A percentile compares a stretch with the other conserved stretches of the same genome.
These are phyloP conservation scores for Elasticomyces elasticus DNA, from an alignment of 495 filamentous ascomycete species.

Conservation along the genomic window DNA sequence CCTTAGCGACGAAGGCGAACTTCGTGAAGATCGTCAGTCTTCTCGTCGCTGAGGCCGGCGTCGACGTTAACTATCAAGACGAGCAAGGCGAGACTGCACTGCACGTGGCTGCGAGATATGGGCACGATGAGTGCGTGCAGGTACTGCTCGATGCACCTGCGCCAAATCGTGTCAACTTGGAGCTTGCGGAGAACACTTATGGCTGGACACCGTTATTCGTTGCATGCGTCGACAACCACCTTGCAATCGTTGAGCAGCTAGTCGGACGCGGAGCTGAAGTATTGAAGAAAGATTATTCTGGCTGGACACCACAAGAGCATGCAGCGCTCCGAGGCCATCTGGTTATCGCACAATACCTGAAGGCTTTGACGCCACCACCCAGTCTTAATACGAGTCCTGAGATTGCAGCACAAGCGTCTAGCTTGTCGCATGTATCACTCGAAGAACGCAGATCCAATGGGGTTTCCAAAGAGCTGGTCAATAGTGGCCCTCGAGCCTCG, in stretches of 20 bases:
- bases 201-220: slow-evolving; percentile 90
- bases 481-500: slow-evolving; percentile 34
- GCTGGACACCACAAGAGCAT: slow-evolving; percentile 93
- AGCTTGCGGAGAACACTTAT: slow-evolving; percentile 73
- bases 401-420: slow-evolving; percentile 6
- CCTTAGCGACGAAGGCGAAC: slow-evolving; percentile 76
- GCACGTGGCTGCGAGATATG: slow-evolving; percentile 84
- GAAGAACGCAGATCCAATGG: slow-evolving; percentile 44
- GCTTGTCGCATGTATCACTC: slow-evolving; percentile 31
- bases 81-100: slow-evolving; percentile 86
- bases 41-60: slow-evolving; percentile 72
- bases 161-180: slow-evolving; percentile 61
- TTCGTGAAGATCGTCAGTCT: slow-evolving; percentile 72
- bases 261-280: slow-evolving; percentile 66
- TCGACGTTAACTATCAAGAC: slow-evolving; percentile 91
- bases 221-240: slow-evolving; percentile 76
- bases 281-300: slow-evolving; percentile 66
- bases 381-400: slow-evolving; percentile 37
- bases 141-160: slow-evolving; percentile 60
- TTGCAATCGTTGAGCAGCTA: slow-evolving; percentile 58
- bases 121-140: slow-evolving; percentile 66
- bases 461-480: slow-evolving; percentile 28
- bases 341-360: slow-evolving; percentile 59
- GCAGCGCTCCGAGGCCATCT: slow-evolving; percentile 82
- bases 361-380: slow-evolving; percentile 39